Evolutionary conservation across 2,329 filamentous ascomycete genomes (phyloP), one percentile per base, ranked within the genome.

Genomic region (Venturia oleaginea): DNA sequence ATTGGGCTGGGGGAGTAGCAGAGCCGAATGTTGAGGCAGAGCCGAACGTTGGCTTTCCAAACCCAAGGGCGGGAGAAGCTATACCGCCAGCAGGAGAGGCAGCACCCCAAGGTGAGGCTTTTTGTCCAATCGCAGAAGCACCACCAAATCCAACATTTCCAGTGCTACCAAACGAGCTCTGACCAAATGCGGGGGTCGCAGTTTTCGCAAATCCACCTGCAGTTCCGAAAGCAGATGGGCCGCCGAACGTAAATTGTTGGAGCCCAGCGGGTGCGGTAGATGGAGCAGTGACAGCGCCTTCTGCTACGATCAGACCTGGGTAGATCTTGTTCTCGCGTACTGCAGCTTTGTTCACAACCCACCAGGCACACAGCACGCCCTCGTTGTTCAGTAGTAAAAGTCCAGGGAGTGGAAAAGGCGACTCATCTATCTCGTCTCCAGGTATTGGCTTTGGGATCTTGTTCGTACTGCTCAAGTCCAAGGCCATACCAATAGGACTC

Each of bases 311-410:
- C 67, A 97, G 79, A 4, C 89, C 90, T 48, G 88, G 83, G 73
- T 92, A 97, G 0, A 85, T 84, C 7, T 84, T 85, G 3, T 87
- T 87, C 69, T 87, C 80, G 66, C 87, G 85, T 67, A 99, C 86
- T 1, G 93, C 92, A 51, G 95, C 91, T 42, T 89, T 85, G 76
- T 97, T 97, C 24, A 97, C 84, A 54, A 97, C 77, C 91, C 93
- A 97, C 92, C 93, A 99, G 15, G 86, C 83, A 57, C 85, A 86
- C 19, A 99, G 79, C 11, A 96, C 78, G 68, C 94, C 94, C 71
- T 97, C 91, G 68, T 96, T 88, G 66, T 95, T 97, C 19, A 99
- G 79, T 37, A 91, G 83, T 81, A 94, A 88, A 51, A 96, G 80
- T 13, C 87, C 91, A 6, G 94, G 94, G 10, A 97, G 77, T 15